Conservation (phyloP, 306 rosid species). For the Quercus alba region DNA sequence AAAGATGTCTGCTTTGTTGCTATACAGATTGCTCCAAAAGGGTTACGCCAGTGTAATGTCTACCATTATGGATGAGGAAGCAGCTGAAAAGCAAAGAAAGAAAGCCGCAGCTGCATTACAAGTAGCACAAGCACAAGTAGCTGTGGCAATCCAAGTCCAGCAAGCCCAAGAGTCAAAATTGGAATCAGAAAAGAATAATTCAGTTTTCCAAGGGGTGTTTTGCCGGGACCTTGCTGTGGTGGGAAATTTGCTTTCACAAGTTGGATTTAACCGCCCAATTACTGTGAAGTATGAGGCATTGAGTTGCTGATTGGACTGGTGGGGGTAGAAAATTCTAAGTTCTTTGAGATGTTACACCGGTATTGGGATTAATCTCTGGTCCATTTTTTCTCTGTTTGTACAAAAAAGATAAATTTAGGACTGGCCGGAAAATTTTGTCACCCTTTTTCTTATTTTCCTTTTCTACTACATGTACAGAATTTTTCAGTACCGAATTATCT, state of each 20-base stretch:
- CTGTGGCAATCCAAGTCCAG: slow-evolving; percentile 38
- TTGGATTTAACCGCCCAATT: slow-evolving; percentile 70
- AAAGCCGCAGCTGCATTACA: slow-evolving; percentile 50
- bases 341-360: slow-evolving; percentile 33
- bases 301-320: slow-evolving; percentile 56
- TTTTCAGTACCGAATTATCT: slow-evolving; percentile 20
- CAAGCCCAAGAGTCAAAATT: slow-evolving; percentile 32
- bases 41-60: slow-evolving; percentile 68
- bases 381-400: slow-evolving; percentile 41
- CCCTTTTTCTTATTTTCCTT: slow-evolving; percentile 22
- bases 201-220: slow-evolving; percentile 77
- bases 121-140: slow-evolving; percentile 26
- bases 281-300: slow-evolving; percentile 85
- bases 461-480: slow-evolving; percentile 61
- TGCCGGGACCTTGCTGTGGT: slow-evolving; percentile 85
- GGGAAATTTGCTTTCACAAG: slow-evolving; percentile 77
- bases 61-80: slow-evolving; percentile 65
- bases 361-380: slow-evolving; percentile 33
- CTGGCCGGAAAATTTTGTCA: slow-evolving; percentile 83
- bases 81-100: slow-evolving; percentile 67
- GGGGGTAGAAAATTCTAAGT: slow-evolving; percentile 7
- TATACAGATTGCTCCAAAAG: slow-evolving; percentile 84
- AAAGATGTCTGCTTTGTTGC: slow-evolving; percentile 68
- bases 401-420: slow-evolving; percentile 32
- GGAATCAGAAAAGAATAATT: slow-evolving; percentile 25